Conservation (phyloP, 768 basidiomycete species). For the Lepiota subincarnata region DNA sequence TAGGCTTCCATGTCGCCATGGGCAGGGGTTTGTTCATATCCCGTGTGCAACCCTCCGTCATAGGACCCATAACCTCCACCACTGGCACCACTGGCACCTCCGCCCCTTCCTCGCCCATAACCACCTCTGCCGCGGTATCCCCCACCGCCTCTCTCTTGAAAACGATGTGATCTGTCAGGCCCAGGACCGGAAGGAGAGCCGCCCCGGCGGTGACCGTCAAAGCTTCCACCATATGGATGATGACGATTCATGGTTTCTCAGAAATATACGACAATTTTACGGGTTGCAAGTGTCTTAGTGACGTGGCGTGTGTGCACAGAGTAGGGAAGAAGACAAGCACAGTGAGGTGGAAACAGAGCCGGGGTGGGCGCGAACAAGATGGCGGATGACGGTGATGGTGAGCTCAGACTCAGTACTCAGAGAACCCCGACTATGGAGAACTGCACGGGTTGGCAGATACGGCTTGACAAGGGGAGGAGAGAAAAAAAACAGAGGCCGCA, state of each 20-base stretch:
- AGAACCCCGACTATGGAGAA: constrained; percentile 12
- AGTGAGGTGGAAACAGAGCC: not conserved
- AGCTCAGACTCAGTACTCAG: constrained; percentile 26
- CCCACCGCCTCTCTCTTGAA: constrained; percentile 53
- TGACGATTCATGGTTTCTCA: constrained; percentile 74
- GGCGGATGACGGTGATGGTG: constrained; percentile 14
- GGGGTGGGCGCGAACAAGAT: constrained; percentile 14
- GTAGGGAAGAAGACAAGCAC: constrained; percentile 13
- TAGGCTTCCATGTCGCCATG: constrained; percentile 67
- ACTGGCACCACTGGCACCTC: constrained; percentile 33
- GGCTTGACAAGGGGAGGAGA: constrained; percentile 15
- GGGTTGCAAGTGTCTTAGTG: constrained; percentile 21
- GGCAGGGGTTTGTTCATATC: constrained; percentile 58
- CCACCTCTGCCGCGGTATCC: constrained; percentile 44
- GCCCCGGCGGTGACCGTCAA: constrained; percentile 58
- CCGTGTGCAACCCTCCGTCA: constrained; percentile 32
- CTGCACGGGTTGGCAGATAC: constrained; percentile 10
- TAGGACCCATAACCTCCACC: constrained; percentile 47
- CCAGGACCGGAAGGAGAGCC: constrained; percentile 64
- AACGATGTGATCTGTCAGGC: constrained; percentile 68
- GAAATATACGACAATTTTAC: constrained; percentile 17
- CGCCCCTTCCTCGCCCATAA: constrained; percentile 60
- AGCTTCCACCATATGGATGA: constrained; percentile 76
- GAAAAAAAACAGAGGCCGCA: constrained; percentile 6
- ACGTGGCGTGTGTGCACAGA: constrained; percentile 25